phyloP scores from a whole-genome alignment of 176 grass and related monocot genomes.

The Cocos nucifera region DNA sequence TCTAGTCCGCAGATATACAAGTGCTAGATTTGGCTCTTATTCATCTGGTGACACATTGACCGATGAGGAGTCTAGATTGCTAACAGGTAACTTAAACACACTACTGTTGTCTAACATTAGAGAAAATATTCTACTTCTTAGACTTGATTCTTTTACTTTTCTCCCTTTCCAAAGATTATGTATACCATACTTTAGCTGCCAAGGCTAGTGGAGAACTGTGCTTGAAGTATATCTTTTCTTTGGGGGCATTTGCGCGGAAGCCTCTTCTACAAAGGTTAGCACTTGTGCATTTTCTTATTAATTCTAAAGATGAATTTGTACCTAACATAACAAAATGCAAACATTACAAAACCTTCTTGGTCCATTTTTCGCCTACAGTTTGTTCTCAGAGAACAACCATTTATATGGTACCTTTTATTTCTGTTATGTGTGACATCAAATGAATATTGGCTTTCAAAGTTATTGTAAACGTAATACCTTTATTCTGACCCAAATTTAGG shows the following conservation, averaged over 20 bases:
- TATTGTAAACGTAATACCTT: no score
- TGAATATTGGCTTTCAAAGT: no score
- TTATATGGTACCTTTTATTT: no score
- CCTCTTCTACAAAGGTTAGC: slow-evolving; percentile 88
- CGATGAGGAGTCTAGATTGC: slow-evolving; percentile 55
- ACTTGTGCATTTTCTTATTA: background rate
- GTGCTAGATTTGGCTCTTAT: slow-evolving; percentile 68
- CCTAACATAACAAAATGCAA: no score
- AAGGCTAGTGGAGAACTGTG: slow-evolving; percentile 96
- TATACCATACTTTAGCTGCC: slow-evolving; percentile 95
- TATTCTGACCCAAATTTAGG: no score
- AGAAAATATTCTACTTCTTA: no score
- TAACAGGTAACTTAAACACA: slow-evolving; percentile 44
- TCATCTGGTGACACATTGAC: slow-evolving; percentile 58
- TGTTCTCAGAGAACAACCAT: no score
- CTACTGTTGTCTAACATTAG: no score
- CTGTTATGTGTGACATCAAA: no score
- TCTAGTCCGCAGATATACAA: slow-evolving; percentile 76
- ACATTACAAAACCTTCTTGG: no score
- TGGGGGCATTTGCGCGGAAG: slow-evolving; percentile 87
- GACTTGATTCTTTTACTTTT: no score
- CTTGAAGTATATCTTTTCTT: slow-evolving; percentile 89
- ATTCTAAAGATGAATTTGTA: background rate
- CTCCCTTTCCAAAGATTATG: slow-evolving; percentile 50
- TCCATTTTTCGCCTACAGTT: no score